Evolutionary conservation across 2,329 filamentous ascomycete species (phyloP), one percentile per base, ranked within the genome.

Genomic region (Stagonosporopsis chrysanthemi): DNA sequence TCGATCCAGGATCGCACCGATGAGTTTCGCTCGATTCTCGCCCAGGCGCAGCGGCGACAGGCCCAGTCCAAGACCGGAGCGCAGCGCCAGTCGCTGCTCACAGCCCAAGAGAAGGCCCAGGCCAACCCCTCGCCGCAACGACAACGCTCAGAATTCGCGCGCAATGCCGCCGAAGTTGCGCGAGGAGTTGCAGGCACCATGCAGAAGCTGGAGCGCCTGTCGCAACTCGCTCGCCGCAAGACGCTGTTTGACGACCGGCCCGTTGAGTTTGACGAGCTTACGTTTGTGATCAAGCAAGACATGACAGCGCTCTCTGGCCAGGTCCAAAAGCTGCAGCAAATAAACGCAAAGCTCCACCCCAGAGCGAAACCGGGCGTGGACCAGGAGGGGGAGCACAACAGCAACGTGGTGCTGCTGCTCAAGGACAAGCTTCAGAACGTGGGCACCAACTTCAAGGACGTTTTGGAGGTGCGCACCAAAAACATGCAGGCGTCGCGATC

Each of bases 271-370:
- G 95, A 95, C 76, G 92, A 98, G 78, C 86, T 97, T 75, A 97
- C 93, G 7, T 97, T 93, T 72, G 90, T 98, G 73, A 97, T 98
- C 82, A 98, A 98, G 80, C 94, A 98, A 82, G 94, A 98, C 72
- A 86, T 98, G 49, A 91, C 92, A 1, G 87, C 84, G 4, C 77
- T 91, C 56, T 98, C 97, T 78, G 88, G 92, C 65, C 90, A 96
- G 73, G 98, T 98, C 68, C 90, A 90, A 42, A 83, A 84, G 9
- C 82, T 99, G n/a, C 91, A 96, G 73, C 80, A 84, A 6, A 83
- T 97, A 42, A 89, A 92, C 14, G 86, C 88, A 51, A 85, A 90
- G 57, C 89, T 93, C 76, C 90, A 94, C 68, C 89, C 90, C 17
- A 62, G 86, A 86, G 66, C 76, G 5, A 79, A 77, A 41, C 58